Evolutionary conservation across 805 yeast genomes (phyloP).

Genomic region (Blastobotrys chiropterorum): DNA sequence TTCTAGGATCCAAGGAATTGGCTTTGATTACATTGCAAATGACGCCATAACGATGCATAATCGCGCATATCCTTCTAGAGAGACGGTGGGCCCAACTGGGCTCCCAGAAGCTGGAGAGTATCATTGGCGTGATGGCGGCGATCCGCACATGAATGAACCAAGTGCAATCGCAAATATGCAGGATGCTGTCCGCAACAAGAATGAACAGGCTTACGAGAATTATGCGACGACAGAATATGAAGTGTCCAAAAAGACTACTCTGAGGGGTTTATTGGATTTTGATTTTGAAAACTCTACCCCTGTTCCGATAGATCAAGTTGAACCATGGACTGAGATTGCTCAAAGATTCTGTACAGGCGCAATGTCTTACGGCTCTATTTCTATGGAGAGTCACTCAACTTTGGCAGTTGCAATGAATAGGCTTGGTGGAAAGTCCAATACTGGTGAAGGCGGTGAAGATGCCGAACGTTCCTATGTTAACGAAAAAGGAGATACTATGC

Average conservation of each 20-base stretch:
- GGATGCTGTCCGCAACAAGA: conserved; percentile 97
- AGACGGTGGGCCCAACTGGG: conserved; percentile 60
- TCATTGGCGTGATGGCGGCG: conserved; percentile 99
- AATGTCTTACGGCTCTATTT: conserved; percentile 97
- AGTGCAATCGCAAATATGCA: conserved; percentile 91
- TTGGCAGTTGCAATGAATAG: conserved; percentile 98
- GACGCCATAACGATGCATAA: conserved; percentile 94
- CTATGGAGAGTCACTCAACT: conserved; percentile 97
- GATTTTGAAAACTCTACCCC: conserved; percentile 66
- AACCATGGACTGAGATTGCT: conserved; percentile 99
- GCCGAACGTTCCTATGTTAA: conserved; percentile 76
- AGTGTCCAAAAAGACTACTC: conserved; percentile 86
- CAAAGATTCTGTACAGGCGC: conserved; percentile 99
- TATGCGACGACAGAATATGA: conserved; percentile 87
- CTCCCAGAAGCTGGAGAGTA: conserved; percentile 95
- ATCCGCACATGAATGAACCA: conserved; percentile 90
- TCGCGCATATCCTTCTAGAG: conserved; percentile 80
- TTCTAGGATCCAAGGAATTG: conserved; percentile 90
- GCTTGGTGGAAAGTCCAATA: conserved; percentile 93
- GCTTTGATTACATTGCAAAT: conserved; percentile 92
- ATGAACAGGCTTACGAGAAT: conserved; percentile 85
- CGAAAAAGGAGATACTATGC: conserved; percentile 92
- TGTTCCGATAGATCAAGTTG: conserved; percentile 95
- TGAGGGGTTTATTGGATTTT: conserved; percentile 89
- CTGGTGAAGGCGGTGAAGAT: conserved; percentile 99